Evolutionary conservation across 2,329 filamentous ascomycete species (phyloP), one percentile per base, ranked within the genome.

Genomic region (Shiraia sp.): DNA sequence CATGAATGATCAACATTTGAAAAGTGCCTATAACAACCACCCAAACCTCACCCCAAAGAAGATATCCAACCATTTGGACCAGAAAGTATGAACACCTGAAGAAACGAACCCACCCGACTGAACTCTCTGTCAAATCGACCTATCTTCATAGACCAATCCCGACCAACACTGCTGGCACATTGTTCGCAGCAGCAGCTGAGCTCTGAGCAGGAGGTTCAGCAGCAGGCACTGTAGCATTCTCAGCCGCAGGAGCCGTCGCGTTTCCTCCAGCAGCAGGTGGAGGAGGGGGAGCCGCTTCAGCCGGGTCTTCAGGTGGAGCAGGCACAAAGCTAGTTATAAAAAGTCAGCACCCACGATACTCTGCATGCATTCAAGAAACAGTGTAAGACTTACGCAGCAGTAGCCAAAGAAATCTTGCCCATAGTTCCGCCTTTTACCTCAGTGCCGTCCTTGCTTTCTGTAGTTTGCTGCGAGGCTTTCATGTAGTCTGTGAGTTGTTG

Each of bases 401-500:
- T 45, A 3, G 46, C 55, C 12, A 66, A 42, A 1, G 46, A 36
- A 22, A 66, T 52, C 16, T 52, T 54, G 1, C 58, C 57, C 9
- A 45, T 41, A 2, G 47, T 49, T 2, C 59, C 59, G 14, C 60
- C 60, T 2, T 56, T 40, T 12, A 54, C 49, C 5, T 39, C 43
- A 4, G 47, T 54, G 1, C 58, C 59, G 38, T 64, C 61, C 2
- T 45, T 45, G 24, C 58, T 63, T 24, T 49, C 38, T 4, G 43
- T 32, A 2, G 54, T 61, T 14, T 43, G 53, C 32, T 63, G 58
- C 2, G 57, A 55, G 12, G 45, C 22, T 29, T 65, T 65, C 28
- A 51, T 42, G 35, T 63, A 66, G 24, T 61, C 58, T 2, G 54
- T 50, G 8, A 66, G 36, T 38, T 66, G 59, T 23, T 52, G 47